These are phyloP conservation scores for Gossypium davidsonii DNA, from an alignment of 441 rosid genomes.

Conservation along the genomic window DNA sequence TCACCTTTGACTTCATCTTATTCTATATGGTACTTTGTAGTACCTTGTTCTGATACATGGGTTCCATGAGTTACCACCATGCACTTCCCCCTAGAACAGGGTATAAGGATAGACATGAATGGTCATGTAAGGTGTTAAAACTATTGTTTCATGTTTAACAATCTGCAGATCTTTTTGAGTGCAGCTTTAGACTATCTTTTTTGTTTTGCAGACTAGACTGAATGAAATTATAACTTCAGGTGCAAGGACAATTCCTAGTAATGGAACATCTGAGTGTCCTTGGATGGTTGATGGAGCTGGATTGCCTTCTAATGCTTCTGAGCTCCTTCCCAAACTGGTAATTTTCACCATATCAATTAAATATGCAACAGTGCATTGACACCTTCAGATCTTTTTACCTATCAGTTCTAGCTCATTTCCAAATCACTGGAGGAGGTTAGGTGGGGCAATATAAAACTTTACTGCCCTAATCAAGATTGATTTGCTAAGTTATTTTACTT, in stretches of 20 bases:
- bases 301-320: constrained; percentile 78
- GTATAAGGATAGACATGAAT: neutral
- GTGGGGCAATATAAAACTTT: neutral
- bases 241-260: constrained; percentile 36
- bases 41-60: neutral
- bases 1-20: neutral
- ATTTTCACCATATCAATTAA: neutral
- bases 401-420: neutral
- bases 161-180: neutral
- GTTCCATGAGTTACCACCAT: neutral
- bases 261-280: constrained; percentile 61
- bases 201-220: constrained; percentile 72
- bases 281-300: constrained; percentile 99
- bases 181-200: constrained; percentile 1
- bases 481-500: neutral
- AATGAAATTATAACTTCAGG: constrained; percentile 78
- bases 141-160: neutral
- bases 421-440: neutral
- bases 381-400: neutral
- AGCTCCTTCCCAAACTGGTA: constrained; percentile 86
- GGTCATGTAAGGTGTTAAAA: neutral
- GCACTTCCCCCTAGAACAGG: neutral
- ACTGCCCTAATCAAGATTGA: neutral
- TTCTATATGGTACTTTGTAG: neutral
- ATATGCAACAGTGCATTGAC: neutral